Conservation (phyloP, 371 early-diverging fungal genomes). For the Syncephalastrum monosporum region DNA sequence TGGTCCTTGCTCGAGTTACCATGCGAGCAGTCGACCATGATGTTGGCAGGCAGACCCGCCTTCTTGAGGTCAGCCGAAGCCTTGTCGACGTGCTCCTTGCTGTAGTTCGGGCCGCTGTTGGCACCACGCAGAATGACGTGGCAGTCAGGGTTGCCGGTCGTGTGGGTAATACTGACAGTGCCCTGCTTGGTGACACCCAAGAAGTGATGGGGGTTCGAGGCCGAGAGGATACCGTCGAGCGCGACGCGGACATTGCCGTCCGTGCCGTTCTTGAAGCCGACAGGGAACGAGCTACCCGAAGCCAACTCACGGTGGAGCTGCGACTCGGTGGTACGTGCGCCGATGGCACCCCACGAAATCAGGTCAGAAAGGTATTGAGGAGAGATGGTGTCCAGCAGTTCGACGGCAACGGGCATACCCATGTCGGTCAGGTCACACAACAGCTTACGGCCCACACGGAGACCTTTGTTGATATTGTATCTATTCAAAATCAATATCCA, state of each 20-base stretch:
- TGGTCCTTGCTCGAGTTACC: constrained; percentile 82
- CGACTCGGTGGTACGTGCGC: constrained; percentile 93
- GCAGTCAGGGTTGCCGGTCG: constrained; percentile 72
- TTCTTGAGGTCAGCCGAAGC: constrained; percentile 52
- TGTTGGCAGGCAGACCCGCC: constrained; percentile 44
- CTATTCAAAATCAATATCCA: constrained; percentile 22
- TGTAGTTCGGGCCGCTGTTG: constrained; percentile 81
- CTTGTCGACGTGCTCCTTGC: constrained; percentile 49
- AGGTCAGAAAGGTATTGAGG: constrained; percentile 93
- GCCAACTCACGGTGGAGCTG: constrained; percentile 94
- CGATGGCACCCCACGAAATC: constrained; percentile 93
- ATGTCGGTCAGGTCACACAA: constrained; percentile 70
- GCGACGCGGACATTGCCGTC: constrained; percentile 88
- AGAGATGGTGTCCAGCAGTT: constrained; percentile 91
- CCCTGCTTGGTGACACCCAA: constrained; percentile 92
- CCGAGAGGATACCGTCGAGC: constrained; percentile 89
- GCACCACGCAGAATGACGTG: constrained; percentile 70
- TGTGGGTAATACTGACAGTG: constrained; percentile 85
- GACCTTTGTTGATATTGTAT: constrained; percentile 89
- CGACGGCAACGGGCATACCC: constrained; percentile 87
- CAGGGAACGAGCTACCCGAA: constrained; percentile 90
- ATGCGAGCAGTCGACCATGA: constrained; percentile 87
- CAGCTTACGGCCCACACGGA: constrained; percentile 80
- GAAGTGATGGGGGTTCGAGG: constrained; percentile 85
- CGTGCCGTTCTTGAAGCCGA: constrained; percentile 95